Evolutionary conservation across 495 filamentous ascomycete species (phyloP).

Genomic region (Bryoglossum gracile): DNA sequence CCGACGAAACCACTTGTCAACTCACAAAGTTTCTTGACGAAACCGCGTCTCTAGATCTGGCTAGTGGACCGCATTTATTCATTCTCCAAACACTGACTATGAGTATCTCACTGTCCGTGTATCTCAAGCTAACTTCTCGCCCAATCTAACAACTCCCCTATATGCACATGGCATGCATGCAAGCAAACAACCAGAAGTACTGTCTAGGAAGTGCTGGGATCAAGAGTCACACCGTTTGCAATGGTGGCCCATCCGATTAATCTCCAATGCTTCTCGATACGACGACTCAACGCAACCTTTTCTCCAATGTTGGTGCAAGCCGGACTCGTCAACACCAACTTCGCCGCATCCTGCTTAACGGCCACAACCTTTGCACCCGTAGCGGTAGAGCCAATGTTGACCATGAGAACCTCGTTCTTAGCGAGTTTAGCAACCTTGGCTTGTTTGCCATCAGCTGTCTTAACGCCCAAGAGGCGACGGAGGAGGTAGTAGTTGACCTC

Average conservation of each 20-base stretch:
- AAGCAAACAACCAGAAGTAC: background rate
- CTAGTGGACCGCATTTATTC: too few species aligned
- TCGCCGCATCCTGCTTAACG: slow-evolving; percentile 95
- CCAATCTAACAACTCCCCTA: slow-evolving; percentile 25
- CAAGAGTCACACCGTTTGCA: slow-evolving; percentile 31
- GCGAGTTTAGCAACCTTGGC: slow-evolving; percentile 95
- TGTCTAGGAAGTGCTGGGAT: slow-evolving; percentile 21
- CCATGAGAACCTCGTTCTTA: slow-evolving; percentile 98
- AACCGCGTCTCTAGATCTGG: too few species aligned
- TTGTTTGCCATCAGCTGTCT: slow-evolving; percentile 97
- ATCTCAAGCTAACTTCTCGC: slow-evolving; percentile 20
- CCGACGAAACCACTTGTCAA: too few species aligned
- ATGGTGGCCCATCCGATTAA: slow-evolving; percentile 97
- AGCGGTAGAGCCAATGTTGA: slow-evolving; percentile 96
- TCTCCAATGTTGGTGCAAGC: slow-evolving; percentile 92
- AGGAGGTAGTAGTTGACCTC: slow-evolving; percentile 99
- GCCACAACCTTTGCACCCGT: slow-evolving; percentile 92
- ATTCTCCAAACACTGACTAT: too few species aligned
- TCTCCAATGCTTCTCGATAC: slow-evolving; percentile 99
- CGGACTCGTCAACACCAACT: slow-evolving; percentile 75
- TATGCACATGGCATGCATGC: slow-evolving; percentile 12
- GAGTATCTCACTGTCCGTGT: too few species aligned
- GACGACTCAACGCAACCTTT: slow-evolving; percentile 91
- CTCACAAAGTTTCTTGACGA: too few species aligned
- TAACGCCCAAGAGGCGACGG: slow-evolving; percentile 87